Conservation (phyloP, 208 protist genomes). For the Acanthamoeba polyphaga region DNA sequence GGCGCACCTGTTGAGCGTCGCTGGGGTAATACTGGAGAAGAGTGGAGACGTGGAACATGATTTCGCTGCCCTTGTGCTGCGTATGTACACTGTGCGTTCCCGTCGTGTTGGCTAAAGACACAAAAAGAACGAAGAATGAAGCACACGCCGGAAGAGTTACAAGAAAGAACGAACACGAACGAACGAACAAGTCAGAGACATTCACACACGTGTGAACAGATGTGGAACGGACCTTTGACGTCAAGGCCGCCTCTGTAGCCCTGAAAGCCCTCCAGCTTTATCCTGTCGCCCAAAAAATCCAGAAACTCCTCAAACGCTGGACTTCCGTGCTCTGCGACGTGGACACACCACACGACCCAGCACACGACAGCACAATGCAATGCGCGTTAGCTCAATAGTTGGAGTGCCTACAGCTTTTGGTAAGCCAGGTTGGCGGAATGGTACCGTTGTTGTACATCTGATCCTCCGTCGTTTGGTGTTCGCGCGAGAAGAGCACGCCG, state of each 20-base stretch:
- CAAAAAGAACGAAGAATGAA: background rate
- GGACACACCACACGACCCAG: too few relatives aligned
- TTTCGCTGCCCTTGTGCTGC: conserved; percentile 65
- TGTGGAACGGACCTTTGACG: conserved; percentile 24
- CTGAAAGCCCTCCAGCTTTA: conserved; percentile 20
- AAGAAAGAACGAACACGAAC: background rate
- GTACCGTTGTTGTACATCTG: conserved; percentile 76
- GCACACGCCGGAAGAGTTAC: background rate
- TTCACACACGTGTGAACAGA: background rate
- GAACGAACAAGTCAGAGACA: background rate
- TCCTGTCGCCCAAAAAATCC: conserved; percentile 56
- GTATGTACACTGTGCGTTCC: conserved; percentile 72
- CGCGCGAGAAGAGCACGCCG: conserved; percentile 48
- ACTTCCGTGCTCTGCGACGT: conserved; percentile 58
- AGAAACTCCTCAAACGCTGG: conserved; percentile 70
- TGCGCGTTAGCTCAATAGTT: background rate
- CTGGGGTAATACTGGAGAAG: conserved; percentile 79
- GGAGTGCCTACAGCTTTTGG: too few relatives aligned
- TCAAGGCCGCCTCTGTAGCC: conserved; percentile 75
- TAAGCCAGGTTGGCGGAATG: background rate
- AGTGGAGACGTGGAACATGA: conserved; percentile 87
- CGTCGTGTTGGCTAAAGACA: conserved; percentile 68
- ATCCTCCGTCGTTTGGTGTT: conserved; percentile 49
- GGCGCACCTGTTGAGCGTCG: conserved; percentile 70
- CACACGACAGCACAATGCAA: too few relatives aligned